Evolutionary conservation across 768 basidiomycete genomes (phyloP), one percentile per base, ranked within the genome.

Genomic region (Cyathus striatus): DNA sequence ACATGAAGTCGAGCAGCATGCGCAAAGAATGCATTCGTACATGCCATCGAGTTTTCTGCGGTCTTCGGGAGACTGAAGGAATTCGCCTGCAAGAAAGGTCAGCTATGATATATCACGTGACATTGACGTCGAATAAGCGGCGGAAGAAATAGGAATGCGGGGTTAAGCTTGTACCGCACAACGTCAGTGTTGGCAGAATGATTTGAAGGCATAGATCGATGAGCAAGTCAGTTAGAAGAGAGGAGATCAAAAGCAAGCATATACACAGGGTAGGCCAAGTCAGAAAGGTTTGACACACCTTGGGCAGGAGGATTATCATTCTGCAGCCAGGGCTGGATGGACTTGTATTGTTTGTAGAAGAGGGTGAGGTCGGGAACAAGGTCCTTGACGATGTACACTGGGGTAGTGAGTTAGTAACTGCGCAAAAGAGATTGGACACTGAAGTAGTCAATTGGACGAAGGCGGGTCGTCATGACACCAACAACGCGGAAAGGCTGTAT

Each of bases 341-440:
- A 94, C 70, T 98, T 98, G 87, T 99, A 98, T 63, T 99, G 96
- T 65, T 98, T 97, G 83, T 93, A 94, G 79, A 94, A 94, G 50
- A 81, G 81, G 7, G 87, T 89, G 52, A 89, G 71, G 70, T 90
- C 86, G 16, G 89, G 90, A 2, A 99, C 94, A 57, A 99, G 84
- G 68, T 99, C 96, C 74, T 98, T 97, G 65, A 98, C 92, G 59
- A 97, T 78, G 69, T 95, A 96, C 94, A 96, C 94, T 95, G 61
- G 3, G 26, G 7, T 30, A 7, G 24, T 23, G 16, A 25, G 27
- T 41, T 10, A 23, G 34, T 18, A 18, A 20, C 10, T 40, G 38
- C 17, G n/a, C n/a, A n/a, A n/a, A n/a, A n/a, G n/a, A n/a, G n/a
- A n/a, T n/a, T n/a, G n/a, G n/a, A n/a, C n/a, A n/a, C n/a, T n/a